Base-by-base conservation (phyloP, 345 rosid species). In the Erodium maritimum region DNA sequence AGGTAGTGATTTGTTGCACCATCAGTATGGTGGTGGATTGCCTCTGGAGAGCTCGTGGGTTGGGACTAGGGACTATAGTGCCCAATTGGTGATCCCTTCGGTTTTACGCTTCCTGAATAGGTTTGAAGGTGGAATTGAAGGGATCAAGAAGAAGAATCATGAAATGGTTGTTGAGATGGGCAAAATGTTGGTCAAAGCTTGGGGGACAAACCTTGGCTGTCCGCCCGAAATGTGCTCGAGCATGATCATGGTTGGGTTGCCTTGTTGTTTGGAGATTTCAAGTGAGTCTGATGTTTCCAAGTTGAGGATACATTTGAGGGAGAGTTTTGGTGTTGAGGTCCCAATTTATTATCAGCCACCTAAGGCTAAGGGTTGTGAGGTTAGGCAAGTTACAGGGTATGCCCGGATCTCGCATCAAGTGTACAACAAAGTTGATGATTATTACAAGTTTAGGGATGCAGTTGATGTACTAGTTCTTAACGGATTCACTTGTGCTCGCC, bases 161-260 rank as follows among this genome's bases (percentile, higher is more conserved):
- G 85, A 78, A 52, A 67, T 34, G 50, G 91, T 93, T 52, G 75
- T 87, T 18, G 80, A 78, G 71, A 85, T 89, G 99, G 99, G 97
- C 48, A 65, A 73, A 51, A 83, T 93, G 99, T 57, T 93, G 77
- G 91, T 69, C 0, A 67, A 79, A 46, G 76, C 96, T 0, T 93
- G 99, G 99, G 91, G 90, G 18, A 93, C 99, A 0, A 78, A 67
- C 69, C 83, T 89, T 0, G 99, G 99, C 7, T 81, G 84, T 56
- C 90, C 95, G 0, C 80, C 88, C 0, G 82, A 89, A 64, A 86
- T 93, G 96, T 82, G 94, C 46, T 67, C 88, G 0, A 82, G 85
- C 68, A 89, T 86, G 96, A 69, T 83, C 61, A 93, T 93, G 99
- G 87, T 89, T 0, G 91, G 96, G 1, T 71, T 93, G 69, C 99